Conservation (phyloP, 225 moss, liverwort and hornwort species). For the Physcomitrellopsis africana region DNA sequence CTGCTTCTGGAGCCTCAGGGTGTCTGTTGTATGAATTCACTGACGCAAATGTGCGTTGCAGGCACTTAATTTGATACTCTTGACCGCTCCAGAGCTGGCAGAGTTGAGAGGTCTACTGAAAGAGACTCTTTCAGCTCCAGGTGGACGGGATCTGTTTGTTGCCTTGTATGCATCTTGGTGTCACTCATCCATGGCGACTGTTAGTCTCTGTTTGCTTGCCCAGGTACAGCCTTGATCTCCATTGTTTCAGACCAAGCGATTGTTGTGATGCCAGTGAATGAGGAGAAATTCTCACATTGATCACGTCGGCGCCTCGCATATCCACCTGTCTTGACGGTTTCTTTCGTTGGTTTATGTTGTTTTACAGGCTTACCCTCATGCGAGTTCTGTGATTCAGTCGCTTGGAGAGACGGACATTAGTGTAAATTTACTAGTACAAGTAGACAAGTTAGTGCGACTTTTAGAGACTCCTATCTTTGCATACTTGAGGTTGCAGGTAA, state of each 20-base stretch:
- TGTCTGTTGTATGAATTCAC: neutral
- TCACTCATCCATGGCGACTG: constrained; percentile 95
- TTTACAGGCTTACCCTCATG: constrained; percentile 82
- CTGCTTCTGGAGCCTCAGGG: neutral
- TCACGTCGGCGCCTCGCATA: neutral
- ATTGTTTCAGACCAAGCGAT: neutral
- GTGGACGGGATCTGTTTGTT: constrained; percentile 76
- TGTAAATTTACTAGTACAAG: constrained; percentile 93
- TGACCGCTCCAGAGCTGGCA: constrained; percentile 87
- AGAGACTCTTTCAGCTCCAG: constrained; percentile 57
- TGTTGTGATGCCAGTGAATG: neutral
- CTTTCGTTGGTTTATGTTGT: constrained; percentile 10
- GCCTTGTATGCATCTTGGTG: constrained; percentile 91
- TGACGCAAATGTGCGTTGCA: constrained; percentile 39
- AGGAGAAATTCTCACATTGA: neutral
- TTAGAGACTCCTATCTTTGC: constrained; percentile 96
- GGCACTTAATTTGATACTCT: constrained; percentile 91
- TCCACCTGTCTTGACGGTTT: neutral
- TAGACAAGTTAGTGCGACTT: constrained; percentile 92
- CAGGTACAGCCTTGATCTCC: constrained; percentile 53
- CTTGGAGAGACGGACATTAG: constrained; percentile 91
- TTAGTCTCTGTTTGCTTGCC: constrained; percentile 97
- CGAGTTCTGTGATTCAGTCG: constrained; percentile 81
- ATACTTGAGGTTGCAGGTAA: constrained; percentile 92
- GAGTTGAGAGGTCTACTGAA: constrained; percentile 76